Percentiles rank a stretch among this genome's conserved stretches.
Conservation (phyloP, 768 basidiomycete genomes). For the Sistotremastrum suecicum region DNA sequence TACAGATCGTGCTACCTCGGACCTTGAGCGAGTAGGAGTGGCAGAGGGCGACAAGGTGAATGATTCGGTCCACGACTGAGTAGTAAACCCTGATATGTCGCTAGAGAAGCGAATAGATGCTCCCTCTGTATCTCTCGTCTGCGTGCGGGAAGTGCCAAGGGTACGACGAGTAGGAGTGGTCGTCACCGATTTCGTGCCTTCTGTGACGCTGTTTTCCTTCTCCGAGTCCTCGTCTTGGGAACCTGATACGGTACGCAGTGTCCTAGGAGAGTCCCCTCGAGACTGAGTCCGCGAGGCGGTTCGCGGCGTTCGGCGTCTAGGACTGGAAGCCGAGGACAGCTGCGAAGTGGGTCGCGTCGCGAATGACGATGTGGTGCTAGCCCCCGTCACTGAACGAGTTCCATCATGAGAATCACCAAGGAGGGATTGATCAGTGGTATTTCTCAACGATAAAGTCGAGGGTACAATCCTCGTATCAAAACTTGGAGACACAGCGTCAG, state of each 20-base stretch:
- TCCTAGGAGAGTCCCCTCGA: not conserved
- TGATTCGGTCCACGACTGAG: no score
- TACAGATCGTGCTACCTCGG: not conserved
- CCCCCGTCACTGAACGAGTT: constrained; percentile 12
- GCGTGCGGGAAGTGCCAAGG: no score
- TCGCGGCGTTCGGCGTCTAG: not conserved
- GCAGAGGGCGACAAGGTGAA: no score
- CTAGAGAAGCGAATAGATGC: no score
- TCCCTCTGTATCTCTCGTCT: no score
- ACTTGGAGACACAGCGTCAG: constrained; percentile 1
- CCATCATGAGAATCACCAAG: constrained; percentile 39
- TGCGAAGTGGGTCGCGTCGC: constrained; percentile 1
- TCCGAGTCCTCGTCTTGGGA: not conserved
- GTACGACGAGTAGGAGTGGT: no score
- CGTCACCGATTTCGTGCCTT: no score
- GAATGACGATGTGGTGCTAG: constrained; percentile 7
- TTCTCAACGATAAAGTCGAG: constrained; percentile 37
- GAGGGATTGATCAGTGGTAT: constrained; percentile 40
- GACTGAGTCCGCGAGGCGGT: not conserved
- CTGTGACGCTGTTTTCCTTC: no score
- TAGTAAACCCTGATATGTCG: no score
- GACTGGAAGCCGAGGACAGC: not conserved
- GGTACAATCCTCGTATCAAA: constrained; percentile 30
- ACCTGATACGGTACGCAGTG: not conserved
- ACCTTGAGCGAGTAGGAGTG: no score